phyloP scores from a whole-genome alignment of 148 eudicot species.

The Vaccinium myrtillus region DNA sequence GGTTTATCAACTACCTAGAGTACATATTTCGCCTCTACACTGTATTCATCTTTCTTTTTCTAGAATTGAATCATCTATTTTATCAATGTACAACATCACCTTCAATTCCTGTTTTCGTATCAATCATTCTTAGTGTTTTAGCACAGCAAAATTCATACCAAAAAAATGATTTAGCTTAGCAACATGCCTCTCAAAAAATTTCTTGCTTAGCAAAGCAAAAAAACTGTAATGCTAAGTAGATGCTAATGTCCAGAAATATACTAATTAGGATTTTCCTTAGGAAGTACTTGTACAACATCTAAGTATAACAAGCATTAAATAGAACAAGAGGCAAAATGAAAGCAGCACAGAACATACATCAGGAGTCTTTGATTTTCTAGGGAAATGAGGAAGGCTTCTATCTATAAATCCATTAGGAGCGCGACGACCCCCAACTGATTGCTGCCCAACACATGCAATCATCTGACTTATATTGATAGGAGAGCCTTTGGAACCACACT shows the following conservation, averaged over 20 bases:
- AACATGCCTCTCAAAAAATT: background rate
- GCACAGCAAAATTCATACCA: background rate
- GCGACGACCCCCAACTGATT: slow-evolving; percentile 88
- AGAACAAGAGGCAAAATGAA: background rate
- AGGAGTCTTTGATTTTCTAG: slow-evolving; percentile 61
- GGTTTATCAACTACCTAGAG: background rate
- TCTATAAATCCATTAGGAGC: slow-evolving; percentile 94
- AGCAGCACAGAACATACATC: slow-evolving; percentile 47
- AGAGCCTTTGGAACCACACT: slow-evolving; percentile 98
- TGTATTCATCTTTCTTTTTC: background rate
- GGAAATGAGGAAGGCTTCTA: slow-evolving; percentile 93
- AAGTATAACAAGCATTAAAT: background rate
- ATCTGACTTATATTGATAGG: slow-evolving; percentile 94
- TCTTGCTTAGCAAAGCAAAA: background rate
- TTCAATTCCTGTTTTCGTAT: background rate
- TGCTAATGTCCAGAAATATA: background rate
- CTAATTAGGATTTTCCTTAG: background rate
- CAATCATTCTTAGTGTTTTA: background rate
- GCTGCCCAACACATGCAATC: slow-evolving; percentile 99
- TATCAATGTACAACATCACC: background rate
- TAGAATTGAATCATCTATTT: background rate
- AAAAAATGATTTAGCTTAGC: background rate
- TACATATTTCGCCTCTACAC: background rate
- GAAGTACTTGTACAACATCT: background rate
- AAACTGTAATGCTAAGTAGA: background rate